Percentiles rank a stretch among this genome's conserved stretches.
phyloP scores from a whole-genome alignment of 1,284 basidiomycete genomes.

The Puccinia coronata region DNA sequence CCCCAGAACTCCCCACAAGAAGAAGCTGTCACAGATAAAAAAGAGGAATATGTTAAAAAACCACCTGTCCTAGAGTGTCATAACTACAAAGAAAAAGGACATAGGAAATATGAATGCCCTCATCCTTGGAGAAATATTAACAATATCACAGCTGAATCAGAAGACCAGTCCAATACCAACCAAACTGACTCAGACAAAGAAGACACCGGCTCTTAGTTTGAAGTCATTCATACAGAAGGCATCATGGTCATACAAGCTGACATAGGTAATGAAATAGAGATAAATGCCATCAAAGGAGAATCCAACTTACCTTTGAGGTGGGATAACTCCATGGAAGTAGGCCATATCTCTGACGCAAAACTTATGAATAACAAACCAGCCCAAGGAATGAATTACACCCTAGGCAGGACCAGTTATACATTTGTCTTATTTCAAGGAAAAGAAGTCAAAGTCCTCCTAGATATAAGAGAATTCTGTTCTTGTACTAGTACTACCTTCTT shows the following conservation, averaged over 20 bases:
- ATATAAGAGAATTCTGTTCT: not conserved
- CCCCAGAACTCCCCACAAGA: not conserved
- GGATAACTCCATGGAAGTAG: not conserved
- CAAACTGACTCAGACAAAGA: slow-evolving; percentile 19
- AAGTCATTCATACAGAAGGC: not conserved
- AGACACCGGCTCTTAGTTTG: not conserved
- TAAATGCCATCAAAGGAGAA: not conserved
- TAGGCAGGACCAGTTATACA: not conserved
- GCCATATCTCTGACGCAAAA: not conserved
- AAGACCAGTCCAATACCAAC: too few relatives aligned
- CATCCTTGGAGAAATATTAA: not conserved
- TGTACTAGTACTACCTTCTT: not conserved
- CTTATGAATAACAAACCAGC: not conserved
- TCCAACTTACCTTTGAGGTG: not conserved
- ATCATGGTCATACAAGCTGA: slow-evolving; percentile 1
- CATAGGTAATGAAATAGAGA: not conserved
- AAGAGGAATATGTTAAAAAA: not conserved
- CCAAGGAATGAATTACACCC: not conserved
- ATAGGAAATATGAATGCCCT: not conserved
- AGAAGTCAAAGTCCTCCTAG: not conserved
- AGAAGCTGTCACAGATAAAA: not conserved
- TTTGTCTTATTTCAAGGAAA: not conserved
- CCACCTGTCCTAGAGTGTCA: not conserved
- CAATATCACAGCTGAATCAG: not conserved
- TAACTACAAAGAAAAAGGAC: not conserved